Percentiles rank a stretch among this genome's conserved stretches.
phyloP scores from a whole-genome alignment of 345 rosid species.

The Rhizophora mangle region DNA sequence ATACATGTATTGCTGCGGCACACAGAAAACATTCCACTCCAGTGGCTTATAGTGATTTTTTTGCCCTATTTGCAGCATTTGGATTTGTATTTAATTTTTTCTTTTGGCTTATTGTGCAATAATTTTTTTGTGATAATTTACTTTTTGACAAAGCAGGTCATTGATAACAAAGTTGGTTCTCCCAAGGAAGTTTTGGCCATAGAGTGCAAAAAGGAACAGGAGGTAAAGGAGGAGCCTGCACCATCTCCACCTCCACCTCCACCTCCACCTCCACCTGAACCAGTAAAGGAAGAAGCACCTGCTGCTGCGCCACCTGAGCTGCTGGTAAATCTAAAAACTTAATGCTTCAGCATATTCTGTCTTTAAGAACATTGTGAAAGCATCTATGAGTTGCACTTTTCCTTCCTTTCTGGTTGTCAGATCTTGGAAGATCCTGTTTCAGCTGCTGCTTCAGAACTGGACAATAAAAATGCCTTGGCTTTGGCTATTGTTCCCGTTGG shows the following conservation, averaged over 20 bases:
- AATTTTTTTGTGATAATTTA: background rate
- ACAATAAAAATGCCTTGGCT: slow-evolving; percentile 86
- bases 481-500: slow-evolving; percentile 92
- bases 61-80: background rate
- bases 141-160: slow-evolving; percentile 24
- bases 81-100: background rate
- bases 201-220: slow-evolving; percentile 55
- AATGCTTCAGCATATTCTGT: background rate
- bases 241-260: slow-evolving; percentile 49
- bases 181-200: slow-evolving; percentile 79
- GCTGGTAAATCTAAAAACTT: slow-evolving; percentile 45
- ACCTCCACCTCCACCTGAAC: slow-evolving; percentile 58
- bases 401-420: slow-evolving; percentile 33
- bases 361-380: background rate
- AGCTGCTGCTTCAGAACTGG: slow-evolving; percentile 55
- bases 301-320: slow-evolving; percentile 70
- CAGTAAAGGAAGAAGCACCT: slow-evolving; percentile 59
- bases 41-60: background rate
- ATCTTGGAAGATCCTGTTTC: slow-evolving; percentile 75
- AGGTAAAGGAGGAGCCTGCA: slow-evolving; percentile 49
- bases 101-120: background rate
- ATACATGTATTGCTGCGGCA: background rate
- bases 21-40: background rate
- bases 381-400: slow-evolving; percentile 5
- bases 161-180: slow-evolving; percentile 48